Percentiles rank a stretch among this genome's conserved stretches.
Conservation (phyloP, 805 yeast species). For the Starmerella sirachaensis region DNA sequence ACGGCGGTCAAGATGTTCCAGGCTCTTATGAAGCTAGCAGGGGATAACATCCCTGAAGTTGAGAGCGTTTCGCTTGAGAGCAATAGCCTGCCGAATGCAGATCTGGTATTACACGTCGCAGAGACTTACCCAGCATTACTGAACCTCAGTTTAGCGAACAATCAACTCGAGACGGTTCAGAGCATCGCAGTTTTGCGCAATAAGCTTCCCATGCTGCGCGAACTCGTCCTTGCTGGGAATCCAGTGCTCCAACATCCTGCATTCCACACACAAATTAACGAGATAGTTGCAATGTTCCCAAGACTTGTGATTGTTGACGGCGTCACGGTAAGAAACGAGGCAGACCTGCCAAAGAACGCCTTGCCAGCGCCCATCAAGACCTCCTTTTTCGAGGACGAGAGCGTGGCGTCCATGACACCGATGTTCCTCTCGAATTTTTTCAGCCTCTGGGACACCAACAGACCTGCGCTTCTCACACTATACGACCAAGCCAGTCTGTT, state of each 20-base stretch:
- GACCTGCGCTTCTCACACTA: conserved; percentile 55
- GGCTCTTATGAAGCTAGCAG: conserved; percentile 75
- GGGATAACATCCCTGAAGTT: conserved; percentile 39
- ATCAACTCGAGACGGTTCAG: conserved; percentile 47
- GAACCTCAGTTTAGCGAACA: conserved; percentile 71
- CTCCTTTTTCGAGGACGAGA: conserved; percentile 71
- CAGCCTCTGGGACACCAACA: conserved; percentile 68
- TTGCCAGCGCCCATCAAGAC: conserved; percentile 36
- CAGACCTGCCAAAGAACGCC: conserved; percentile 32
- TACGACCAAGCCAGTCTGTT: conserved; percentile 80
- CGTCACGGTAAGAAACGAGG: conserved; percentile 61
- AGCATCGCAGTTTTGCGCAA: conserved; percentile 64
- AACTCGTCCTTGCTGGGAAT: conserved; percentile 65
- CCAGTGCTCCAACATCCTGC: conserved; percentile 44
- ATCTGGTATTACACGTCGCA: conserved; percentile 50
- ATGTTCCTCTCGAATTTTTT: conserved; percentile 65
- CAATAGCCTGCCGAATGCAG: conserved; percentile 53
- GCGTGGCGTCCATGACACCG: conserved; percentile 58
- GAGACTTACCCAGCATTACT: conserved; percentile 61
- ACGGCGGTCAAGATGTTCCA: conserved; percentile 75
- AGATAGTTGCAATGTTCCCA: conserved; percentile 67
- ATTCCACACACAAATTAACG: conserved; percentile 36
- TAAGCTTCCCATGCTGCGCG: conserved; percentile 62
- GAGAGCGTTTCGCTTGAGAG: conserved; percentile 44
- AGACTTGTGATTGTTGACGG: conserved; percentile 68